Percentiles rank a stretch among this genome's conserved stretches.
phyloP scores from a whole-genome alignment of 2,329 filamentous ascomycete genomes.

The Pseudocercospora crystallina region DNA sequence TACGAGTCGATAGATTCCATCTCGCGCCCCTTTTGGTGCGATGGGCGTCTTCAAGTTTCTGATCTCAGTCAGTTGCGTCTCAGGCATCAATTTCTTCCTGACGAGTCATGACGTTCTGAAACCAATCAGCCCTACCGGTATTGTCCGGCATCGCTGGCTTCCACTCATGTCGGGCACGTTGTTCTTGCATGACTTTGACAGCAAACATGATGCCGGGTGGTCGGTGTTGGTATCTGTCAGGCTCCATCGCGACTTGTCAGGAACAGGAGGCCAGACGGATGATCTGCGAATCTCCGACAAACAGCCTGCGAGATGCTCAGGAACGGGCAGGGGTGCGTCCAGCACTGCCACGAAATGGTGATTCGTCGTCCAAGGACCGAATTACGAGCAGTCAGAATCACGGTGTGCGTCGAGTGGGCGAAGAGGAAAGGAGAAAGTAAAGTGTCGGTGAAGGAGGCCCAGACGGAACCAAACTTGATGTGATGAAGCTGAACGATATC shows the following conservation, averaged over 20 bases:
- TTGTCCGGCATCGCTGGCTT: slow-evolving; percentile 4
- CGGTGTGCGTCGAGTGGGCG: neutral
- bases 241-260: too few species aligned
- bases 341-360: neutral
- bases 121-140: neutral
- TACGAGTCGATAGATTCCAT: too few species aligned
- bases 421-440: neutral
- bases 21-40: too few species aligned
- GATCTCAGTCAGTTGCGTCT: too few species aligned
- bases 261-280: neutral
- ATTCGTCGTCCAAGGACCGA: neutral
- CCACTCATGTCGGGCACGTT: slow-evolving; percentile 10
- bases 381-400: neutral
- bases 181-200: slow-evolving; percentile 4
- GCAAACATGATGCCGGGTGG: neutral
- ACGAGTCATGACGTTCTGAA: too few species aligned
- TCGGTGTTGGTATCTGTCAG: neutral
- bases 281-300: slow-evolving; percentile 6
- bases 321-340: slow-evolving; percentile 1
- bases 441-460: neutral
- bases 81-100: too few species aligned
- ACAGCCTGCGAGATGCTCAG: slow-evolving; percentile 7
- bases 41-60: too few species aligned
- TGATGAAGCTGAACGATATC: neutral
- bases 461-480: neutral